phyloP scores from a whole-genome alignment of 176 grass and related monocot species.

The Lolium multiflorum region DNA sequence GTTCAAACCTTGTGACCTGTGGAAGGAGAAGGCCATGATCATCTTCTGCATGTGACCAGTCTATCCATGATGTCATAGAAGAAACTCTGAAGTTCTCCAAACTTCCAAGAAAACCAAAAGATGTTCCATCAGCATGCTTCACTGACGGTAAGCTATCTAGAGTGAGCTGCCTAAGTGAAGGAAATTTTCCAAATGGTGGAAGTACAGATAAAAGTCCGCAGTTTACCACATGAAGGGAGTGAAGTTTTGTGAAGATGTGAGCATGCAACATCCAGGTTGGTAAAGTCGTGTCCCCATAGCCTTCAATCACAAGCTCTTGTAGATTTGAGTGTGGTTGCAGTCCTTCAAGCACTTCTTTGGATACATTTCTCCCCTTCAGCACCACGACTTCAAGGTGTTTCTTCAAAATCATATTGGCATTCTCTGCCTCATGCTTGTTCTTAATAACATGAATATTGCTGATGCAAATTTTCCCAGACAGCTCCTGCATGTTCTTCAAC shows the following conservation, averaged over 20 bases:
- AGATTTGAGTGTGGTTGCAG: neutral
- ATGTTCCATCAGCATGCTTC: neutral
- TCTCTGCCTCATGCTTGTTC: conserved; percentile 38
- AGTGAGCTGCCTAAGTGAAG: neutral
- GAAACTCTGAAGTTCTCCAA: neutral
- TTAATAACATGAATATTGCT: conserved; percentile 32
- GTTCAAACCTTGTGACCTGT: neutral
- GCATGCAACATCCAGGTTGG: neutral
- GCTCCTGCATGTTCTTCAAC: conserved; percentile 52
- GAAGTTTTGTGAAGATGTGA: neutral
- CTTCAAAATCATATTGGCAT: neutral
- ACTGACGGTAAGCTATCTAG: neutral
- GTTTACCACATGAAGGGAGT: neutral
- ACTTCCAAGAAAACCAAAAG: neutral
- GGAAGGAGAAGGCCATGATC: neutral
- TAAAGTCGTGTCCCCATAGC: neutral
- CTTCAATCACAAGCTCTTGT: neutral
- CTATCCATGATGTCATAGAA: neutral
- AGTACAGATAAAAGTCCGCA: neutral
- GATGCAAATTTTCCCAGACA: conserved; percentile 37
- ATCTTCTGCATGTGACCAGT: neutral
- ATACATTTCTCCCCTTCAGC: neutral
- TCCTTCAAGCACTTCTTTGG: neutral
- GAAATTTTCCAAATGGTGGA: neutral
- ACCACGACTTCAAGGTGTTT: conserved; percentile 2